Base-by-base conservation (phyloP, 345 rosid species). In the Heritiera littoralis region DNA sequence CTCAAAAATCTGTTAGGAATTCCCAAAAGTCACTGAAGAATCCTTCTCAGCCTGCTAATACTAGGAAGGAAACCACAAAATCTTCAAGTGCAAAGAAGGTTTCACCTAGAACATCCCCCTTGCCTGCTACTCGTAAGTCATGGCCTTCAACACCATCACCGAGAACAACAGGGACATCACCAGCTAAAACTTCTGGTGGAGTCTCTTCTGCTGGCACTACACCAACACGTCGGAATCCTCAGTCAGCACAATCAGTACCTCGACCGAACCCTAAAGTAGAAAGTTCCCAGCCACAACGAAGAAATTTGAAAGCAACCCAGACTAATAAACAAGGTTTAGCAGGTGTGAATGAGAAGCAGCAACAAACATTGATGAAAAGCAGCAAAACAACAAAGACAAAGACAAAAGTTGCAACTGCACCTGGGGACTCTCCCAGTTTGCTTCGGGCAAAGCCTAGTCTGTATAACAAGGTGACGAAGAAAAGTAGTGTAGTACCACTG, bases 401-500 rank as follows among this genome's bases (percentile, higher is more conserved):
- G 75, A 75, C 82, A 56, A 86, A 83, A 83, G 81, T 54, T 46
- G 75, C 80, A 30, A 81, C 81, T n/a, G 81, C 81, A 58, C 66
- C 85, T 45, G 81, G 54, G 51, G 89, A 85, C 70, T 55, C 70
- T 75, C 77, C 90, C 76, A 77, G 59, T 61, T 66, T 54, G 20
- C 82, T 71, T 83, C 80, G 75, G 3, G 79, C 83, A 17, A 89
- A 89, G 72, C 89, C 90, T 80, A 84, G 86, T 81, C 79, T 88
- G 75, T 81, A 80, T 83, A 84, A 82, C 78, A 90, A 84, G 79
- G 83, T 82, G 65, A 88, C 91, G 76, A 91, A 82, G 85, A 91
- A 89, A 82, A 79, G 92, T 81, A 89, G 86, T 77, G 86, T 89
- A 35, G 92, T 86, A 65, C 92, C 92, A 9, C 64, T 87, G 66